Conservation (phyloP, 2,329 filamentous ascomycete genomes). For the Plectosphaerella sp. region DNA sequence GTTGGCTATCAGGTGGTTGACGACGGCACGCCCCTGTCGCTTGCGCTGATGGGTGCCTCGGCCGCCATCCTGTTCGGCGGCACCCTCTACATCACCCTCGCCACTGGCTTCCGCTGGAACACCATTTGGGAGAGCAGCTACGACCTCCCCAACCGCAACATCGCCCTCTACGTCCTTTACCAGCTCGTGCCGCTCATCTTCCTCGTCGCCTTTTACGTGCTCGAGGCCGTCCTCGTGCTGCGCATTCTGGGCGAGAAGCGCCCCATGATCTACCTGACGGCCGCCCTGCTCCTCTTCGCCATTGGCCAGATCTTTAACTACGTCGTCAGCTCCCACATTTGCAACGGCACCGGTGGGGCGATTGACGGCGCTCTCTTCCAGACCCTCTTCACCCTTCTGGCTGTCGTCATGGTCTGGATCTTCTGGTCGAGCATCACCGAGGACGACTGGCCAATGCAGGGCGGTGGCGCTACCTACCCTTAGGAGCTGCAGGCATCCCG, state of each 20-base stretch:
- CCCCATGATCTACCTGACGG: constrained; percentile 84
- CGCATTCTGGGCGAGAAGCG: constrained; percentile 80
- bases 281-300: constrained; percentile 76
- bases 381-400: constrained; percentile 82
- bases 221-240: constrained; percentile 81
- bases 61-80: constrained; percentile 74
- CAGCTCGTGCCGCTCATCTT: constrained; percentile 86
- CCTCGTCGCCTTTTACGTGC: constrained; percentile 78
- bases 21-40: constrained; percentile 81
- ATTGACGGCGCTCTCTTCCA: constrained; percentile 94
- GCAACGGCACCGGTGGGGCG: constrained; percentile 73
- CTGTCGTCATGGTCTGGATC: constrained; percentile 80
- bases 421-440: constrained; percentile 99
- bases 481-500: constrained; percentile 2
- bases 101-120: constrained; percentile 86
- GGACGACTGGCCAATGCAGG: constrained; percentile 82
- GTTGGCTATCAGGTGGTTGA: constrained; percentile 93
- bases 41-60: constrained; percentile 71
- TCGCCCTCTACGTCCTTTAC: constrained; percentile 91
- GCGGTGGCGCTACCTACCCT: constrained; percentile 32
- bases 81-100: constrained; percentile 91
- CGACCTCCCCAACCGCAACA: constrained; percentile 64
- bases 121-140: constrained; percentile 65
- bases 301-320: constrained; percentile 96
- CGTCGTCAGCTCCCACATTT: constrained; percentile 86